A percentile compares a stretch with the other conserved stretches of the same genome.
Conservation (phyloP, 2,329 filamentous ascomycete genomes). For the Aureobasidium sp. region DNA sequence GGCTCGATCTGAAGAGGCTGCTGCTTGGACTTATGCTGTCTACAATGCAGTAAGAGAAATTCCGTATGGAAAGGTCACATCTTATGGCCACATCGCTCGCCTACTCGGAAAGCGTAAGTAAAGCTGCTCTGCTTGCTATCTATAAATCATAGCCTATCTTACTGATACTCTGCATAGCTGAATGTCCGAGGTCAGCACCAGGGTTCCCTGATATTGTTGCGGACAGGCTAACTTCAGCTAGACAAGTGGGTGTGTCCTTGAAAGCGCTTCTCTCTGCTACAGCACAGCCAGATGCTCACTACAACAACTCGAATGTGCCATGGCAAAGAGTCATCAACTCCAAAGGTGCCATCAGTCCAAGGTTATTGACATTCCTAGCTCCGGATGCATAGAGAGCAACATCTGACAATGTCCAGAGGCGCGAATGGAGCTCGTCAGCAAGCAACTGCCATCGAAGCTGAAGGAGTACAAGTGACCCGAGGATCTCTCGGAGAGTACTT, state of each 20-base stretch:
- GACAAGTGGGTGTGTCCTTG: slow-evolving; percentile 84
- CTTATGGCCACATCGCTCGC: slow-evolving; percentile 72
- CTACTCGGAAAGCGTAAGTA: slow-evolving; percentile 63
- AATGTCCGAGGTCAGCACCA: slow-evolving; percentile 36
- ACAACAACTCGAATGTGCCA: slow-evolving; percentile 71
- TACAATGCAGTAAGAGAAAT: slow-evolving; percentile 82
- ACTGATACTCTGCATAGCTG: slow-evolving; percentile 26
- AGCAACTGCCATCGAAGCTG: slow-evolving; percentile 36
- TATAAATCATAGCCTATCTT: neutral
- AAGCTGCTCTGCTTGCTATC: neutral
- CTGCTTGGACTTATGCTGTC: slow-evolving; percentile 66
- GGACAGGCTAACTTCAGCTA: slow-evolving; percentile 15
- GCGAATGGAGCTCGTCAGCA: slow-evolving; percentile 38
- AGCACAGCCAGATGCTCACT: slow-evolving; percentile 39
- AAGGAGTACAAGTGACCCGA: slow-evolving; percentile 40
- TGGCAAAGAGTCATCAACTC: slow-evolving; percentile 93
- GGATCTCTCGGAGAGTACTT: slow-evolving; percentile 39
- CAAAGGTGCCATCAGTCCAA: slow-evolving; percentile 75
- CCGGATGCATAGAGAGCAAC: neutral
- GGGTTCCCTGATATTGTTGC: neutral
- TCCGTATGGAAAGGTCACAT: slow-evolving; percentile 73
- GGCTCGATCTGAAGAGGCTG: slow-evolving; percentile 65
- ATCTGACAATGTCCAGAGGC: slow-evolving; percentile 20
- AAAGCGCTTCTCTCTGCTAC: slow-evolving; percentile 64
- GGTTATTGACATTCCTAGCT: slow-evolving; percentile 43